These are phyloP conservation scores for Hypoxylon rubiginosum DNA, from an alignment of 2,329 filamentous ascomycete genomes.

Conservation along the genomic window DNA sequence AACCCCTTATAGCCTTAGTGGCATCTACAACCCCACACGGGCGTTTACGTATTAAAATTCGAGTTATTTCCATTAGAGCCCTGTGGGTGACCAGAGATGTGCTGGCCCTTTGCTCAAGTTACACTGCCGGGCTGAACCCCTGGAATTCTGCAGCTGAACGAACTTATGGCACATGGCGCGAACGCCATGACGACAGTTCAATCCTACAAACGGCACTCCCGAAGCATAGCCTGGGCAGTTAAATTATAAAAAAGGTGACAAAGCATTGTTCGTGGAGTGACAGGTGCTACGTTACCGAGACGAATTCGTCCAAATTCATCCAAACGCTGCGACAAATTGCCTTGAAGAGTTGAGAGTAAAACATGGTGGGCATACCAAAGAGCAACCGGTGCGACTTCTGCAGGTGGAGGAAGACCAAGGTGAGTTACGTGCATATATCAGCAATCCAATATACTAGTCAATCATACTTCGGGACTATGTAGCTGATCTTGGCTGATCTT, in stretches of 20 bases:
- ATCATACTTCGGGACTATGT: not conserved
- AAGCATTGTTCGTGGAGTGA: not conserved
- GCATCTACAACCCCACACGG: too few relatives aligned
- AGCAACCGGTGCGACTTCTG: slow-evolving; percentile 34
- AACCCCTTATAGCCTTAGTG: too few relatives aligned
- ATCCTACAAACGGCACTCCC: slow-evolving; percentile 10
- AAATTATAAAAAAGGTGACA: slow-evolving; percentile 16
- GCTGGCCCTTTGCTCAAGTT: not conserved
- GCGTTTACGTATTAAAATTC: too few relatives aligned
- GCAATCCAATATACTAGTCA: not conserved
- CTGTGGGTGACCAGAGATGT: too few relatives aligned
- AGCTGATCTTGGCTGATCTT: not conserved
- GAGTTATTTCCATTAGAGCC: too few relatives aligned
- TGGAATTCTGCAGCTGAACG: slow-evolving; percentile 9
- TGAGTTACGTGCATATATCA: slow-evolving; percentile 6
- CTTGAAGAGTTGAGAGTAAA: not conserved
- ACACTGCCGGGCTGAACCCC: not conserved
- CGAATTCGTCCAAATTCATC: not conserved
- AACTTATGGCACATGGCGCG: slow-evolving; percentile 22
- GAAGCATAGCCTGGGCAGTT: not conserved
- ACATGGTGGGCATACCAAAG: slow-evolving; percentile 35
- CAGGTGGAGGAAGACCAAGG: slow-evolving; percentile 34
- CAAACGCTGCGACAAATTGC: slow-evolving; percentile 1
- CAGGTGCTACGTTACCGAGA: not conserved
- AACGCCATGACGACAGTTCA: slow-evolving; percentile 1